Conservation (phyloP, 805 yeast genomes). For the Wickerhamiella domercqiae region DNA sequence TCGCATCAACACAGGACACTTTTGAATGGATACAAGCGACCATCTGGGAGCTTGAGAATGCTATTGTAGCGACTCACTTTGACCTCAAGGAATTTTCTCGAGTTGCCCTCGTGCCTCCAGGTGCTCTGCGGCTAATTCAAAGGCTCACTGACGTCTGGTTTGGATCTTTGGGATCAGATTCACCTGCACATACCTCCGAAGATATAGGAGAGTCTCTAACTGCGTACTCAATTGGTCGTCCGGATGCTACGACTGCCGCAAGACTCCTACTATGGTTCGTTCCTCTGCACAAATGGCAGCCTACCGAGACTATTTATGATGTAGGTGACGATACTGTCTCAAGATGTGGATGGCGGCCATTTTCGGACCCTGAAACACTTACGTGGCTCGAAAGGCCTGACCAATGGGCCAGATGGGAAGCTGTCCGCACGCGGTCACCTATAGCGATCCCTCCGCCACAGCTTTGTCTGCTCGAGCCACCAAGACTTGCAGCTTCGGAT, state of each 20-base stretch:
- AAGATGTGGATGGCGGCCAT: slow-evolving; percentile 7
- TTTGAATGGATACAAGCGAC: slow-evolving; percentile 30
- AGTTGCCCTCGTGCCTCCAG: slow-evolving; percentile 6
- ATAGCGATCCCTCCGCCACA: background rate
- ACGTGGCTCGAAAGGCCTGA: slow-evolving; percentile 19
- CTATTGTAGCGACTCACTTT: slow-evolving; percentile 21
- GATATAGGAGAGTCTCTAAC: too few species aligned
- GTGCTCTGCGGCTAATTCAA: slow-evolving; percentile 18
- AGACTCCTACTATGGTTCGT: slow-evolving; percentile 13
- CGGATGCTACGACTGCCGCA: slow-evolving; percentile 12
- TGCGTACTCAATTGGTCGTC: slow-evolving; percentile 9
- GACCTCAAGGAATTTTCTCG: slow-evolving; percentile 20
- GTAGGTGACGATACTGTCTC: slow-evolving; percentile 5
- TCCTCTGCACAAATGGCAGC: slow-evolving; percentile 7
- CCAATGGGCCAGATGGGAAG: slow-evolving; percentile 18
- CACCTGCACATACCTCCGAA: too few species aligned
- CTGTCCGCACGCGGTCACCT: slow-evolving; percentile 6
- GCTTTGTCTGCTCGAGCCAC: background rate
- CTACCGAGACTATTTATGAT: slow-evolving; percentile 11
- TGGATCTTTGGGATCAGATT: slow-evolving; percentile 6
- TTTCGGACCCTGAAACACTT: slow-evolving; percentile 17
- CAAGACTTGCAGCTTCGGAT: background rate
- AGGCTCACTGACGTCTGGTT: slow-evolving; percentile 20
- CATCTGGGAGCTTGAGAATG: slow-evolving; percentile 17
- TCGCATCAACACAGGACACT: slow-evolving; percentile 30